Conservation (phyloP, 2,329 filamentous ascomycete genomes). For the Fusarium domesticum region DNA sequence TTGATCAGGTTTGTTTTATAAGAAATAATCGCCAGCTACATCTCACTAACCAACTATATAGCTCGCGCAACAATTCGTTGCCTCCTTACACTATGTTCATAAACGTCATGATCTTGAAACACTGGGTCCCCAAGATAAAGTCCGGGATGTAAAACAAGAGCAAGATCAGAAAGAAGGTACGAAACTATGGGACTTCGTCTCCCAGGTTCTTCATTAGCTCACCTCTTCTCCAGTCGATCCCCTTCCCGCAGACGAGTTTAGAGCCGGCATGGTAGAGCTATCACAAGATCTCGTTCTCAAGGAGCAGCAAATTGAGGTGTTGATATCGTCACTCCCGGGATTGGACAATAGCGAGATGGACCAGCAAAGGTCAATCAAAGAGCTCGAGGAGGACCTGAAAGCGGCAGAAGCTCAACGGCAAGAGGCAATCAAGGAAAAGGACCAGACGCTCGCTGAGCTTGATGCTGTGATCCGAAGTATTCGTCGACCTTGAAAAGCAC, state of each 20-base stretch:
- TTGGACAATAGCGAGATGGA: conserved; percentile 75
- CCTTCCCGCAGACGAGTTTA: conserved; percentile 61
- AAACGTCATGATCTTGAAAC: conserved; percentile 65
- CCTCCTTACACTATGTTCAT: conserved; percentile 63
- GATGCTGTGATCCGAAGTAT: conserved; percentile 61
- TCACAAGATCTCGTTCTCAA: conserved; percentile 74
- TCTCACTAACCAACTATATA: conserved; percentile 31
- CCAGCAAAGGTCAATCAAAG: conserved; percentile 65
- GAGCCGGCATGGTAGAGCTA: conserved; percentile 66
- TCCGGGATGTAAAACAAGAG: conserved; percentile 57
- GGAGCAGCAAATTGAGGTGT: conserved; percentile 76
- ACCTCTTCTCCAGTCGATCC: conserved; percentile 50
- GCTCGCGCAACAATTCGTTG: conserved; percentile 68
- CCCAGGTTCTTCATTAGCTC: neutral
- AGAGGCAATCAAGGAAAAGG: conserved; percentile 62
- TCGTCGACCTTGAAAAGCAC: conserved; percentile 48
- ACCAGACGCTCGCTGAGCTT: conserved; percentile 57
- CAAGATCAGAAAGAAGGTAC: conserved; percentile 51
- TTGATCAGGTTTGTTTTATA: conserved; percentile 63
- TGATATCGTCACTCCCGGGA: conserved; percentile 73
- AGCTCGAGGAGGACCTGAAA: conserved; percentile 63
- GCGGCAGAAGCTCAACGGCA: conserved; percentile 60
- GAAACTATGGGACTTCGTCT: neutral
- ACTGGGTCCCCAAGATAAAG: conserved; percentile 55
- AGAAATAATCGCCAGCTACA: rapidly evolving